Evolutionary conservation across 306 rosid genomes (phyloP).

Genomic region (Mimosa pudica): DNA sequence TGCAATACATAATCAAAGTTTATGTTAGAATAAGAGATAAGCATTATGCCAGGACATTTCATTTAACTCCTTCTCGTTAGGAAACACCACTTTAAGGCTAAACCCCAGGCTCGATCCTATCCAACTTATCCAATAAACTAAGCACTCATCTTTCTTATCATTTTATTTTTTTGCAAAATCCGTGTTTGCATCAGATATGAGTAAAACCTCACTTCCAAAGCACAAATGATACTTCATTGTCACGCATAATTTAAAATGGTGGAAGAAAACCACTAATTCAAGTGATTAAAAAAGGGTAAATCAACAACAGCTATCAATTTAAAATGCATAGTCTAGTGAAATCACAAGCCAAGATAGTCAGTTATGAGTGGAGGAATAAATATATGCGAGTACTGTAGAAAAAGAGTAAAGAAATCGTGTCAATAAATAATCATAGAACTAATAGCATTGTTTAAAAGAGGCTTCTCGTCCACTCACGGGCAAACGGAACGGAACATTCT

Average conservation of each 20-base stretch:
- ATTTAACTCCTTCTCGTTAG: neutral
- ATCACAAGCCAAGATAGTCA: conserved; percentile 31
- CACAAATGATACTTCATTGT: neutral
- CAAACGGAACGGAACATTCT: conserved; percentile 6
- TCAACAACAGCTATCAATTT: neutral
- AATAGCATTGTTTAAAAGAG: conserved; percentile 34
- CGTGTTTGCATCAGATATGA: neutral
- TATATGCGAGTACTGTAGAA: neutral
- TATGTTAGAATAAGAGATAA: conserved; percentile 1
- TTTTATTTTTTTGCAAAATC: neutral
- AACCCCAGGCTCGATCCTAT: neutral
- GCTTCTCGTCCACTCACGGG: conserved; percentile 36
- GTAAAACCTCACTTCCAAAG: neutral
- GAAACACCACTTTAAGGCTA: neutral
- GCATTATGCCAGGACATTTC: neutral
- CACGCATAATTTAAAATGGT: conserved; percentile 17
- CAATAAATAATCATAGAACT: neutral
- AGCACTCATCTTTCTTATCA: neutral
- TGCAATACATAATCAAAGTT: conserved; percentile 10
- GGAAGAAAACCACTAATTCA: conserved; percentile 25
- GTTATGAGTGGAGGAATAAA: neutral
- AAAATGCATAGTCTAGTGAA: conserved; percentile 9
- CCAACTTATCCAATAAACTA: neutral
- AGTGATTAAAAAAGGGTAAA: neutral
- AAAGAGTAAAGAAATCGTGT: neutral